Conservation (phyloP, 129 eudicot species). For the Escallonia rubra region DNA sequence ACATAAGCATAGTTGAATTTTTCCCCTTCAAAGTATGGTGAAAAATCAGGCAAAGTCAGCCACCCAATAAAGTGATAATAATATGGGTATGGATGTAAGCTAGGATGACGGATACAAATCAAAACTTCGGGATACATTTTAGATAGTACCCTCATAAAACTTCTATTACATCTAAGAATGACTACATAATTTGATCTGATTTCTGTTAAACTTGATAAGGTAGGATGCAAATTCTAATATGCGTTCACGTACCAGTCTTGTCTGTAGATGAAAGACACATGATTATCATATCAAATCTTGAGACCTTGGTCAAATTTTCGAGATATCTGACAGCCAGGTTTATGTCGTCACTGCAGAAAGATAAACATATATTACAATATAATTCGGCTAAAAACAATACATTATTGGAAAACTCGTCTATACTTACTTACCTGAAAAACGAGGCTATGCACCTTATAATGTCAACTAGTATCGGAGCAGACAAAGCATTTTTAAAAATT, state of each 20-base stretch:
- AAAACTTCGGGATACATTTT: no score
- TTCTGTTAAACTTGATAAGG: no score
- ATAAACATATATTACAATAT: constrained; percentile 5
- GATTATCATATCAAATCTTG: constrained; percentile 78
- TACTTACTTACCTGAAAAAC: constrained; percentile 74
- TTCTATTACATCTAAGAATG: no score
- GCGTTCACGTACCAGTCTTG: constrained; percentile 44
- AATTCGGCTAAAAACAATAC: neutral
- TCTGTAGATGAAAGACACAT: constrained; percentile 86
- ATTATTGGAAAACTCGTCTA: neutral
- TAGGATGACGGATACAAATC: no score
- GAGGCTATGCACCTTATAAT: constrained; percentile 67
- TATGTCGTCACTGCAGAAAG: constrained; percentile 57
- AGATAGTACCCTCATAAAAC: no score
- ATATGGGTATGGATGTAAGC: no score
- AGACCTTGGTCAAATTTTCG: constrained; percentile 56
- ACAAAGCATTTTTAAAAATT: constrained; percentile 82
- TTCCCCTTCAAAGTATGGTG: no score
- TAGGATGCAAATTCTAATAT: no score
- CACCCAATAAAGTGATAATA: no score
- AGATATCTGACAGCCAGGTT: constrained; percentile 67
- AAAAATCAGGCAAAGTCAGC: no score
- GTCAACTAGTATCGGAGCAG: constrained; percentile 76
- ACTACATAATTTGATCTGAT: no score
- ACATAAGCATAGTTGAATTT: no score